Evolutionary conservation across 352 stramenopile genomes (phyloP).

Genomic region (Phytopythium kandeliae): DNA sequence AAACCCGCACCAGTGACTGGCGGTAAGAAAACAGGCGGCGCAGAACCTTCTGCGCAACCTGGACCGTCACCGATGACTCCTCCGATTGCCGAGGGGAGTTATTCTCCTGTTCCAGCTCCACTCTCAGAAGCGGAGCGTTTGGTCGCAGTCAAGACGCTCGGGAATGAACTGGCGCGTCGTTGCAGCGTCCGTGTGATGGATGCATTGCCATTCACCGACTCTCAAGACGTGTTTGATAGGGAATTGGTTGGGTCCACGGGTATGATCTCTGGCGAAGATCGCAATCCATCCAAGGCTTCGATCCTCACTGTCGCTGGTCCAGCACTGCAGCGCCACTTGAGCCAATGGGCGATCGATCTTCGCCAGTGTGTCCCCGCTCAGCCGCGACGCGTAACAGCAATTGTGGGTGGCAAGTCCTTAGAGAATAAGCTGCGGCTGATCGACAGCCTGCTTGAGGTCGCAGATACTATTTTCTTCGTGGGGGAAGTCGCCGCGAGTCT

Average conservation of each 20-base stretch:
- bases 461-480: conserved; percentile 55
- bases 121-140: neutral
- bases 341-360: conserved; percentile 24
- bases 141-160: neutral
- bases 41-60: neutral
- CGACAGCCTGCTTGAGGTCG: conserved; percentile 54
- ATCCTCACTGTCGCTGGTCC: conserved; percentile 15
- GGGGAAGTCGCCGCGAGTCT: conserved; percentile 55
- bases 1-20: neutral
- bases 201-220: conserved; percentile 1
- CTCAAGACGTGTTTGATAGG: neutral
- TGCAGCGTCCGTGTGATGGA: conserved; percentile 1
- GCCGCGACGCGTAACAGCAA: conserved; percentile 16
- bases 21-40: conserved; percentile 1
- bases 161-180: neutral
- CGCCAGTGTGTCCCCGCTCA: conserved; percentile 10
- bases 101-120: neutral
- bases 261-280: neutral
- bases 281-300: neutral
- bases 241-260: too few species aligned
- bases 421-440: conserved; percentile 59
- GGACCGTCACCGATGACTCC: neutral
- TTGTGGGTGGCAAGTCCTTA: conserved; percentile 50
- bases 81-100: neutral
- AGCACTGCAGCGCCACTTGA: conserved; percentile 14